These are phyloP conservation scores for Petunia secreta DNA, from an alignment of 257 asterid genomes.

Conservation along the genomic window DNA sequence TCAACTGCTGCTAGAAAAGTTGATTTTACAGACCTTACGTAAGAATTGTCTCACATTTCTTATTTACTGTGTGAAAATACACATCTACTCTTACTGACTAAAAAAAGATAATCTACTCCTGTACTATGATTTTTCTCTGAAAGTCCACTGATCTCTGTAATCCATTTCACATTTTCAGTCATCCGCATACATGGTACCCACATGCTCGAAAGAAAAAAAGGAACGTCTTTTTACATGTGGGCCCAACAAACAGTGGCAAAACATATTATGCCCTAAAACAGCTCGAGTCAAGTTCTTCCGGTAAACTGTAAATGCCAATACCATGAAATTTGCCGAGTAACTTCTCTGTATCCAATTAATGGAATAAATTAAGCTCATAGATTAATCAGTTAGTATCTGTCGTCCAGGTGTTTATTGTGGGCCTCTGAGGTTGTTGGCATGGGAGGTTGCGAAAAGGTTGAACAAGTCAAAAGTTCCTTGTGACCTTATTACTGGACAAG, in stretches of 20 bases:
- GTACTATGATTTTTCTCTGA: background rate
- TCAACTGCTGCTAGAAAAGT: conserved; percentile 41
- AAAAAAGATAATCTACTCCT: background rate
- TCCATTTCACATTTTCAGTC: conserved; percentile 44
- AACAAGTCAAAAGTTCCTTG: conserved; percentile 93
- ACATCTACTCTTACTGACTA: background rate
- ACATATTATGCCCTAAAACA: conserved; percentile 81
- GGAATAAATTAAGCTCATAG: conserved; percentile 17
- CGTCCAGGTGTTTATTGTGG: conserved; percentile 88
- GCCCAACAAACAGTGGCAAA: conserved; percentile 99
- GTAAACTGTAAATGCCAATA: conserved; percentile 37
- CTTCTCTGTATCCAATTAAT: conserved; percentile 26
- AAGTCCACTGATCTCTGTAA: background rate
- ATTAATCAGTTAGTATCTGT: conserved; percentile 22
- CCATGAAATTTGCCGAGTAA: conserved; percentile 11
- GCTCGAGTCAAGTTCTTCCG: conserved; percentile 79
- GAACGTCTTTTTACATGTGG: conserved; percentile 79
- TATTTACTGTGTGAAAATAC: background rate
- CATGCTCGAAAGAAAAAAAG: conserved; percentile 75
- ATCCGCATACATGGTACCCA: conserved; percentile 95
- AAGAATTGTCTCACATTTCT: conserved; percentile 33
- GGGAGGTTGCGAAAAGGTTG: conserved; percentile 92
- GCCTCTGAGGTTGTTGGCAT: conserved; percentile 94
- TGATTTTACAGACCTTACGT: conserved; percentile 96
- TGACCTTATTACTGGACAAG: conserved; percentile 95